Percentiles rank a stretch among this genome's conserved stretches.
phyloP scores from a whole-genome alignment of 495 filamentous ascomycete species.

The Wilcoxina mikolae region DNA sequence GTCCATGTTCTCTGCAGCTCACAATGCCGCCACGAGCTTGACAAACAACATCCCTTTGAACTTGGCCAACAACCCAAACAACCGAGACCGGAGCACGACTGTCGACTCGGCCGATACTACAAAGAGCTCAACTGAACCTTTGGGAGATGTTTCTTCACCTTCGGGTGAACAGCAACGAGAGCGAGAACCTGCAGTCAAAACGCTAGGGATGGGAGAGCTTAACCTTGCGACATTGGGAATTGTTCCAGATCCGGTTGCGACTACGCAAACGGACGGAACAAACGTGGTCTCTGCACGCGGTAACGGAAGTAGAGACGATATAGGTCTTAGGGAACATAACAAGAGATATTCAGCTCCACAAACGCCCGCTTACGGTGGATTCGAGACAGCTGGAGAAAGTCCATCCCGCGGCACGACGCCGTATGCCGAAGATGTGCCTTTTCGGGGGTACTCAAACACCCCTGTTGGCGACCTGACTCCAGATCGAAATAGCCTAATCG shows the following conservation, averaged over 20 bases:
- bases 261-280: constrained; percentile 1
- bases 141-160: too few species aligned
- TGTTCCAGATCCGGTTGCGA: constrained; percentile 11
- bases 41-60: constrained; percentile 62
- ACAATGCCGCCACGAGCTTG: constrained; percentile 80
- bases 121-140: constrained; percentile 23
- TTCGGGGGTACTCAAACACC: constrained; percentile 9
- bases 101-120: constrained; percentile 32
- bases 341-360: constrained; percentile 7
- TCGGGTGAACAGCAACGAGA: constrained; percentile 34
- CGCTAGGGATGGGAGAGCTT: constrained; percentile 74
- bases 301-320: constrained; percentile 5
- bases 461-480: constrained; percentile 15
- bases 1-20: constrained; percentile 78
- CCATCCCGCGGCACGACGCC: constrained; percentile 18
- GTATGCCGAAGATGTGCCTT: constrained; percentile 23
- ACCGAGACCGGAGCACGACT: constrained; percentile 25
- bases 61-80: constrained; percentile 30
- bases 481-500: constrained; percentile 14
- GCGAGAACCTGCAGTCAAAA: constrained; percentile 71
- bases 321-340: not conserved
- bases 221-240: constrained; percentile 41
- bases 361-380: constrained; percentile 12
- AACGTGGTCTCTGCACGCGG: not conserved
- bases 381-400: constrained; percentile 18